Base-by-base conservation (phyloP, 208 protist genomes). In the Leishmania martiniquensis region DNA sequence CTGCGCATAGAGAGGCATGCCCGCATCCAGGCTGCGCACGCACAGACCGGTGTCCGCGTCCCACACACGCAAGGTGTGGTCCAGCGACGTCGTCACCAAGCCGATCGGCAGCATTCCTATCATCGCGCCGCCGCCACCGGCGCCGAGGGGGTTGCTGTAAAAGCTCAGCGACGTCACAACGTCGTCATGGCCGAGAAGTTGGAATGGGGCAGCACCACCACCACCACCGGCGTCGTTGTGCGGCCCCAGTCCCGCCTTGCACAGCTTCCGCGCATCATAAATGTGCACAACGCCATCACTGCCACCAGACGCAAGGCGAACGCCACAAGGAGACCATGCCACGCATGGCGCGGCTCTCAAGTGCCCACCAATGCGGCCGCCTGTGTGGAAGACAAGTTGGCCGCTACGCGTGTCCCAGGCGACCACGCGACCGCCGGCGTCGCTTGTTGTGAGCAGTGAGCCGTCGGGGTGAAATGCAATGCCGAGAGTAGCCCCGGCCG, bases 391-490 rank as follows among this genome's bases (percentile, higher is more conserved):
- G 62, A 82, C 88, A 63, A 85, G 73, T 70, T 72, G 73, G 37
- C 94, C 94, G 39, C 81, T 92, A 25, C 94, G 90, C 6, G 89
- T 78, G 78, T 97, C 94, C 88, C 88, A 96, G 55, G 84, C 85
- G 13, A 93, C 87, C 39, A 93, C 80, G 20, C 92, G 87, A 7
- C 94, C 94, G 10, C 89, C 90, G 4, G 73, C 86, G 73, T 97
- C 94, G 51, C 82, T 81, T 7, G 89, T 92, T 2, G 89, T 84
- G 29, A 96, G 69, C 51, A 97, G 83, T 52, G 90, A 85, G 29
- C 90, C 90, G 78, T 97, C 94, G 0, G 89, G 88, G 77, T 97
- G 94, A 69, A 97, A 97, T 6, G 77, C 69, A 7, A 97, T 78
- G 60, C 85, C 88, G 32, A 84, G 76, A 9, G 89, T 82, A 2